A percentile compares a stretch with the other conserved stretches of the same genome.
Conservation (phyloP, 208 protist species). For the Borovskyia barvae region DNA sequence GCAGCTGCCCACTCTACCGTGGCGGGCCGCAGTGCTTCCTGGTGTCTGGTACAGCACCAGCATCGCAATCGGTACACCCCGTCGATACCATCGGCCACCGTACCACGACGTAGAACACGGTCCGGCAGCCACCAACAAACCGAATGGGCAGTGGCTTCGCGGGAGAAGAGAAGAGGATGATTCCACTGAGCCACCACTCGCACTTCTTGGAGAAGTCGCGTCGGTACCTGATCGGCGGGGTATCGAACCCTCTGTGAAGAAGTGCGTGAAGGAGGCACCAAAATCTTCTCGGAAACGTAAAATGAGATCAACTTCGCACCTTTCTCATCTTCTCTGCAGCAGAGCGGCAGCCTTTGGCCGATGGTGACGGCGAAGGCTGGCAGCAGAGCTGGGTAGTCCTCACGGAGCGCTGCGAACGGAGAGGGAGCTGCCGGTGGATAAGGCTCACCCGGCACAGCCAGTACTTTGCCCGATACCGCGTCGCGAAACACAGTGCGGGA, state of each 20-base stretch:
- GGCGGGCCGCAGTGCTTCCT: conserved; percentile 40
- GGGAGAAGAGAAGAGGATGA: conserved; percentile 39
- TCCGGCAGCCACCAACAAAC: conserved; percentile 15
- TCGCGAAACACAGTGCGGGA: conserved; percentile 44
- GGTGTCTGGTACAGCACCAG: conserved; percentile 54
- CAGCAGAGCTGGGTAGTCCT: conserved; percentile 30
- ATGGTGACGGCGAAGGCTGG: conserved; percentile 71
- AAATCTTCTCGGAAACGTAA: conserved; percentile 64
- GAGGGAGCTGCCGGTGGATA: not conserved
- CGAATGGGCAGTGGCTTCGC: conserved; percentile 3
- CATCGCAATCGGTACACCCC: conserved; percentile 21
- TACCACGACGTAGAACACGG: not conserved
- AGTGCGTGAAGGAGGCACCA: too few species aligned
- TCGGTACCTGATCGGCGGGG: not conserved
- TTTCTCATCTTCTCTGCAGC: not conserved
- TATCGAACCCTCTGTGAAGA: too few species aligned
- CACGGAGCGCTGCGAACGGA: not conserved
- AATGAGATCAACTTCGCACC: conserved; percentile 9
- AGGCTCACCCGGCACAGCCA: not conserved
- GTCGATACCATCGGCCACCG: not conserved
- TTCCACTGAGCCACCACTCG: conserved; percentile 56
- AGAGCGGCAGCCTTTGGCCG: conserved; percentile 41
- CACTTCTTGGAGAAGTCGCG: conserved; percentile 47
- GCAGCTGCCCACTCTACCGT: conserved; percentile 26
- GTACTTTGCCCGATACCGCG: conserved; percentile 22